phyloP scores from a whole-genome alignment of 345 rosid species.

The Acer negundo region DNA sequence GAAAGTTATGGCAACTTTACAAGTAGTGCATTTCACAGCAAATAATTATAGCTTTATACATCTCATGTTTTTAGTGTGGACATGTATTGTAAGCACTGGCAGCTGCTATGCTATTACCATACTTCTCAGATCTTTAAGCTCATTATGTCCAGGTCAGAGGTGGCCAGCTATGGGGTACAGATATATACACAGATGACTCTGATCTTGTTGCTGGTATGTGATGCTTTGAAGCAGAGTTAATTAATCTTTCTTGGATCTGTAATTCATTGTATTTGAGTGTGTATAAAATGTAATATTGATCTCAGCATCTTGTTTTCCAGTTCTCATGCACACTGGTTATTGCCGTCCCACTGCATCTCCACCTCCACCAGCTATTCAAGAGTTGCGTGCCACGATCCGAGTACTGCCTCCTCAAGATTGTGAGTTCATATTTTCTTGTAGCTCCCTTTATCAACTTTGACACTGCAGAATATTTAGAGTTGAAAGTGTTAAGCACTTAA shows the following conservation, averaged over 20 bases:
- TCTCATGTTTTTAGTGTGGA: background rate
- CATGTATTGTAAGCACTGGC: background rate
- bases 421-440: conserved; percentile 37
- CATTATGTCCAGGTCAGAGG: conserved; percentile 79
- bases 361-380: conserved; percentile 95
- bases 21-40: background rate
- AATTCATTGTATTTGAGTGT: conserved; percentile 6
- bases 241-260: background rate
- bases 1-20: background rate
- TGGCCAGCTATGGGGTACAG: conserved; percentile 99
- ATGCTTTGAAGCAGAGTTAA: conserved; percentile 2
- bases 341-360: conserved; percentile 97
- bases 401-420: conserved; percentile 92
- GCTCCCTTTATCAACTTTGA: background rate
- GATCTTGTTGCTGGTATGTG: conserved; percentile 96
- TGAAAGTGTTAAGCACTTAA: background rate
- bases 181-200: conserved; percentile 93
- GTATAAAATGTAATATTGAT: conserved; percentile 17
- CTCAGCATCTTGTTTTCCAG: conserved; percentile 46
- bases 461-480: background rate
- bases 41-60: conserved; percentile 1
- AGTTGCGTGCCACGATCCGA: conserved; percentile 80
- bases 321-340: conserved; percentile 99
- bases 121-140: conserved; percentile 19
- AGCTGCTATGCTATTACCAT: background rate